These are phyloP conservation scores for Hygrophila difformis DNA, from an alignment of 257 asterid genomes.

Conservation along the genomic window DNA sequence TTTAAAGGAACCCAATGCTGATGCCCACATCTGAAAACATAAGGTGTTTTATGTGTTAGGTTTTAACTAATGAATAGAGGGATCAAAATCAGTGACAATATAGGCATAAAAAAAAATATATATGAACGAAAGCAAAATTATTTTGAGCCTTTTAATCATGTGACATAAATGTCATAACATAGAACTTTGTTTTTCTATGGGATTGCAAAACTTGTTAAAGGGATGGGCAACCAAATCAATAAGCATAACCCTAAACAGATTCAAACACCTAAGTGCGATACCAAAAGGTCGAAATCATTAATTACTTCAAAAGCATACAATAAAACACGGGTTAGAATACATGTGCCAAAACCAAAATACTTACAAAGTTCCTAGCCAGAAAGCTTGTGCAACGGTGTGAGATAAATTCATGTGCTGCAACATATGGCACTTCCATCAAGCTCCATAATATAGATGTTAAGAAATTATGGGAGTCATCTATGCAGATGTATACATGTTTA, in stretches of 20 bases:
- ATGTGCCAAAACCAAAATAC: slow-evolving; percentile 23
- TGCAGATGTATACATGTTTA: neutral
- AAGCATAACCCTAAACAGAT: slow-evolving; percentile 3
- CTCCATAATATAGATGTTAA: slow-evolving; percentile 24
- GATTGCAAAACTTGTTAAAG: neutral
- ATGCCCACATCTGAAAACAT: slow-evolving; percentile 64
- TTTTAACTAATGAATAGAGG: neutral
- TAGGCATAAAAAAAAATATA: neutral
- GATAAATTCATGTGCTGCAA: slow-evolving; percentile 71
- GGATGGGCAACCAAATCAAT: slow-evolving; percentile 6
- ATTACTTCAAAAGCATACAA: slow-evolving; percentile 1
- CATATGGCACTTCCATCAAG: slow-evolving; percentile 52
- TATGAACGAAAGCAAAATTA: neutral
- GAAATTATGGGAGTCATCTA: slow-evolving; percentile 4
- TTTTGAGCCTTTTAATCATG: slow-evolving; percentile 11
- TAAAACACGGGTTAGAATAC: slow-evolving; percentile 10
- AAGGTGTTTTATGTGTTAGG: slow-evolving; percentile 9
- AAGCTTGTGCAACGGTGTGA: slow-evolving; percentile 45
- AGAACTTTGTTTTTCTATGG: neutral
- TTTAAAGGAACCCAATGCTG: slow-evolving; percentile 38
- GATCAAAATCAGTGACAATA: neutral
- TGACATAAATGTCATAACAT: slow-evolving; percentile 1
- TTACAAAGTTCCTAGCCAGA: slow-evolving; percentile 79
- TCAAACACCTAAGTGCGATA: slow-evolving; percentile 7
- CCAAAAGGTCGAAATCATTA: neutral